Percentiles rank a stretch among this genome's conserved stretches.
phyloP scores from a whole-genome alignment of 352 stramenopile genomes.

The Phytophthora nicotianae region DNA sequence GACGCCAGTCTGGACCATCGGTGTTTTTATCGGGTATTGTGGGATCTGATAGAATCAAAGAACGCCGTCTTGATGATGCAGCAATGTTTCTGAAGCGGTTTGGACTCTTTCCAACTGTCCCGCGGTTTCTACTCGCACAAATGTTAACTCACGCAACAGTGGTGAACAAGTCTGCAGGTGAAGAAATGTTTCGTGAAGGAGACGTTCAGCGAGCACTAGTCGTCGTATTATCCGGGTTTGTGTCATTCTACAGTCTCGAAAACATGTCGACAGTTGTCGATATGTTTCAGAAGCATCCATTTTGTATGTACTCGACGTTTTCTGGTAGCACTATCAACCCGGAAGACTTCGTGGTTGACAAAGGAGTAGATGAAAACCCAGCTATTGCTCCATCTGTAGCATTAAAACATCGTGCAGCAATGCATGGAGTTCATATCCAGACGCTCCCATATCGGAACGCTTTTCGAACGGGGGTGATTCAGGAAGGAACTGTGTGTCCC shows the following conservation, averaged over 20 bases:
- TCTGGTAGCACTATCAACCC: conserved; percentile 35
- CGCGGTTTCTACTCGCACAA: conserved; percentile 47
- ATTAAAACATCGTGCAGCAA: conserved; percentile 43
- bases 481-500: conserved; percentile 43
- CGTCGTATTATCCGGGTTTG: conserved; percentile 53
- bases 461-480: conserved; percentile 61
- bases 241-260: conserved; percentile 70
- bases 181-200: conserved; percentile 64
- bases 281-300: conserved; percentile 68
- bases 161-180: conserved; percentile 45
- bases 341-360: conserved; percentile 35
- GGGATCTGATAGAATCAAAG: conserved; percentile 4
- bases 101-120: conserved; percentile 40
- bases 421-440: conserved; percentile 64
- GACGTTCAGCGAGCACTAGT: conserved; percentile 42
- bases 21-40: conserved; percentile 11
- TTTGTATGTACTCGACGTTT: conserved; percentile 53
- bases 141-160: conserved; percentile 40
- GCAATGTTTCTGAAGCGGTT: conserved; percentile 48
- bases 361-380: conserved; percentile 5
- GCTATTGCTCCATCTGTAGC: not conserved
- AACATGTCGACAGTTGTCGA: conserved; percentile 58
- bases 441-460: conserved; percentile 55
- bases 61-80: conserved; percentile 29
- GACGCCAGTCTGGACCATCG: conserved; percentile 30